Conservation (phyloP, 2,329 filamentous ascomycete species). For the Fusarium sp. region DNA sequence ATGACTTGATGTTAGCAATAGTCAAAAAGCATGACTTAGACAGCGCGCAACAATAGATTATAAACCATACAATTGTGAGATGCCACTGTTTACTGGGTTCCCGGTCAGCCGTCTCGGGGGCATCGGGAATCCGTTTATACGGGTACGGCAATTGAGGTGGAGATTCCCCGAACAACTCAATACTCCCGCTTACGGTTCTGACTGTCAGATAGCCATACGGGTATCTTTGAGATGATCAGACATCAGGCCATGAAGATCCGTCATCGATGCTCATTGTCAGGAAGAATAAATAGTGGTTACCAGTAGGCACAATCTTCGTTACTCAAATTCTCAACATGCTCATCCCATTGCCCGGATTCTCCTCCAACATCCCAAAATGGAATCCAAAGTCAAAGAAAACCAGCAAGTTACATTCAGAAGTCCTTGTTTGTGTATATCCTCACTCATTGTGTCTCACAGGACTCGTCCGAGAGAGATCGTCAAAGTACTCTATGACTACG, state of each 20-base stretch:
- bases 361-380: not conserved
- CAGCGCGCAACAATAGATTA: not conserved
- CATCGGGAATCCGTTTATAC: not conserved
- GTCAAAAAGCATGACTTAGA: not conserved
- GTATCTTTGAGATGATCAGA: not conserved
- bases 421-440: fast-evolving
- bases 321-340: not conserved
- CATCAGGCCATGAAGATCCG: not conserved
- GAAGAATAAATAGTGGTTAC: not conserved
- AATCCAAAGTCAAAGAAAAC: not conserved
- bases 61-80: no score
- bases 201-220: not conserved
- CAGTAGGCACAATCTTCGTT: not conserved
- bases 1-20: not conserved
- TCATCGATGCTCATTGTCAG: not conserved
- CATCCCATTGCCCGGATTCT: not conserved
- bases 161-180: not conserved
- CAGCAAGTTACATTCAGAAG: fast-evolving
- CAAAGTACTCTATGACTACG: slow-evolving; percentile 21
- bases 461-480: slow-evolving; percentile 31
- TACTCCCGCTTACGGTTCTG: not conserved
- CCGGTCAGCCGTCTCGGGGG: not conserved
- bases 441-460: not conserved
- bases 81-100: not conserved
- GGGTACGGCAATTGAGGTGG: not conserved